These are phyloP conservation scores for Peniophora sp. DNA, from an alignment of 1,284 basidiomycete species.

Conservation along the genomic window DNA sequence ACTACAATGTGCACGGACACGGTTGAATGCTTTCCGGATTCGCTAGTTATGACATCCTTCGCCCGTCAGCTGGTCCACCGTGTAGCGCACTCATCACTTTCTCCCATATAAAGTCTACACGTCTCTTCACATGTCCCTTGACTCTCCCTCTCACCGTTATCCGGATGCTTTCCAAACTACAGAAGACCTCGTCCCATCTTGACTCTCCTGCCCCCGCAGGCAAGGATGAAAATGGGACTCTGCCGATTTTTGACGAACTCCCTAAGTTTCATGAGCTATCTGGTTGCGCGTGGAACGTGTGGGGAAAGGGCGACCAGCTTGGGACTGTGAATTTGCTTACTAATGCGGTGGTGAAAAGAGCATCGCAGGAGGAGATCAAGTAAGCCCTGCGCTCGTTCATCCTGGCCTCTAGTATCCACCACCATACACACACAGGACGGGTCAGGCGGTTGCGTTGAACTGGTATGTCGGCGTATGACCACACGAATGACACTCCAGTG, in stretches of 20 bases:
- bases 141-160: no score
- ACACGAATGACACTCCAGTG: background rate
- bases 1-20: no score
- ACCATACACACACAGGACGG: slow-evolving; percentile 29
- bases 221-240: slow-evolving; percentile 2
- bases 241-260: slow-evolving; percentile 58
- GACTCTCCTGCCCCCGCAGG: no score
- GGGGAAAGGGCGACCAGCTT: slow-evolving; percentile 63
- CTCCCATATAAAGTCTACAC: no score
- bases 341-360: slow-evolving; percentile 49
- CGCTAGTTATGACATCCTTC: no score
- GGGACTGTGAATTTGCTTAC: slow-evolving; percentile 69
- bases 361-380: slow-evolving; percentile 60
- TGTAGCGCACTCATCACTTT: no score
- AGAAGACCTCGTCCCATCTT: background rate
- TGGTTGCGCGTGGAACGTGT: slow-evolving; percentile 68
- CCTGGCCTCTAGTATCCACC: background rate
- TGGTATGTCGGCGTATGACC: slow-evolving; percentile 34
- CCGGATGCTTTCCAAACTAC: background rate
- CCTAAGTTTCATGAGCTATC: slow-evolving; percentile 47
- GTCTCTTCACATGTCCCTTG: no score
- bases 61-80: no score
- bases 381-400: slow-evolving; percentile 21
- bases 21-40: no score
- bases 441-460: slow-evolving; percentile 51